phyloP scores from a whole-genome alignment of 2,329 filamentous ascomycete species.

The Ophiostoma populinum region DNA sequence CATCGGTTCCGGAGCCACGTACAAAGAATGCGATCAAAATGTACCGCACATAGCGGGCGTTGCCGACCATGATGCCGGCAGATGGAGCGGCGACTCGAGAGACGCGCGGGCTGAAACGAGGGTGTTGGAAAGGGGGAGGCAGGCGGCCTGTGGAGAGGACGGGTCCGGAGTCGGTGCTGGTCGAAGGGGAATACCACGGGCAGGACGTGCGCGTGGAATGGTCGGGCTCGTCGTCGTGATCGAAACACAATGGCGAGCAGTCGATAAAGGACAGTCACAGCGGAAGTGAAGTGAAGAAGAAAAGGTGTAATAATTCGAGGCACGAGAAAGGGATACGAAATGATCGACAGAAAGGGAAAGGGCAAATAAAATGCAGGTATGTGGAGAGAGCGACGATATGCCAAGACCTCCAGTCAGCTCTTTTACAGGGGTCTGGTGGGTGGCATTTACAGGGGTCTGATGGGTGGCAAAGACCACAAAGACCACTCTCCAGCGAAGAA shows the following conservation, averaged over 20 bases:
- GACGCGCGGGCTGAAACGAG: constrained; percentile 2
- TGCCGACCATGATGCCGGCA: constrained; percentile 34
- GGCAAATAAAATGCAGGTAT: constrained; percentile 1
- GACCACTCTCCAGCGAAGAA: too few relatives aligned
- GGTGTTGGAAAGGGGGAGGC: neutral
- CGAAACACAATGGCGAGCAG: neutral
- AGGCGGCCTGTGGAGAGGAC: too few relatives aligned
- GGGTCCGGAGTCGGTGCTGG: too few relatives aligned
- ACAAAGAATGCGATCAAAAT: constrained; percentile 75
- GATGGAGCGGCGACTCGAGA: constrained; percentile 1
- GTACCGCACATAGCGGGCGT: constrained; percentile 58
- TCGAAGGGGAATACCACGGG: neutral
- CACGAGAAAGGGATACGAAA: constrained; percentile 4
- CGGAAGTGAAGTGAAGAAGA: neutral
- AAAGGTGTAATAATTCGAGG: constrained; percentile 1
- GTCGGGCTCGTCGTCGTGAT: constrained; percentile 1
- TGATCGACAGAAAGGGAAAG: constrained; percentile 5
- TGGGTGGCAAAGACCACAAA: too few relatives aligned
- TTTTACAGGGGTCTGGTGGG: constrained; percentile 2
- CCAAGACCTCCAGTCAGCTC: constrained; percentile 3
- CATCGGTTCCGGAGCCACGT: too few relatives aligned
- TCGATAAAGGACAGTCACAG: neutral
- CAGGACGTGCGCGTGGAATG: neutral
- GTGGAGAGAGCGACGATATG: constrained; percentile 4
- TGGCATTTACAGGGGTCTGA: constrained; percentile 1